These are phyloP conservation scores for Ophidiomyces ophidiicola DNA, from an alignment of 2,329 filamentous ascomycete species.

Conservation along the genomic window DNA sequence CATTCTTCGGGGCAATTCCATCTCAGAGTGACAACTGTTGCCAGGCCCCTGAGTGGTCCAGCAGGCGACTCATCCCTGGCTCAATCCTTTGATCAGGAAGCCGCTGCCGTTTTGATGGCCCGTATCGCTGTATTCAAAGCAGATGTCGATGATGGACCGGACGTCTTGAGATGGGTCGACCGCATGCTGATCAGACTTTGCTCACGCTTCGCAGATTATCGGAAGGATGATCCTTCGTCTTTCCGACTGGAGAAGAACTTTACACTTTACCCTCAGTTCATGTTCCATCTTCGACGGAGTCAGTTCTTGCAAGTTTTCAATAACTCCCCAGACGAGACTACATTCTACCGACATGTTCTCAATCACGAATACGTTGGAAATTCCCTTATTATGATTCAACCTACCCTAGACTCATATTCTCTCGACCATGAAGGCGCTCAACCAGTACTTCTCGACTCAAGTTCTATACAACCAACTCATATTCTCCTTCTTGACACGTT, in stretches of 20 bases:
- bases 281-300: slow-evolving; percentile 95
- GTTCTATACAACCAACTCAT: slow-evolving; percentile 87
- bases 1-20: slow-evolving; percentile 95
- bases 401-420: slow-evolving; percentile 91
- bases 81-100: slow-evolving; percentile 96
- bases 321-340: slow-evolving; percentile 96
- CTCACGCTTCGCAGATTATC: slow-evolving; percentile 92
- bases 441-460: slow-evolving; percentile 90
- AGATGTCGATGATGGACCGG: slow-evolving; percentile 95
- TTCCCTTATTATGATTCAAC: slow-evolving; percentile 97
- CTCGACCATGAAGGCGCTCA: slow-evolving; percentile 89
- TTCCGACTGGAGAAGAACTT: slow-evolving; percentile 99
- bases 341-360: slow-evolving; percentile 94
- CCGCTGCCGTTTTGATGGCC: slow-evolving; percentile 96
- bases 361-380: slow-evolving; percentile 97
- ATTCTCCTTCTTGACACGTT: slow-evolving; percentile 94
- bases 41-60: slow-evolving; percentile 79
- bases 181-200: slow-evolving; percentile 95
- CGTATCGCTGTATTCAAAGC: slow-evolving; percentile 98
- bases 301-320: slow-evolving; percentile 99
- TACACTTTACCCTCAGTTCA: slow-evolving; percentile 96
- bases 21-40: slow-evolving; percentile 86
- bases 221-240: slow-evolving; percentile 94
- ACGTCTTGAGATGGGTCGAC: slow-evolving; percentile 95
- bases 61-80: slow-evolving; percentile 89